Evolutionary conservation across 2,329 filamentous ascomycete genomes (phyloP), one percentile per base, ranked within the genome.

Genomic region (Diplodia corticola): DNA sequence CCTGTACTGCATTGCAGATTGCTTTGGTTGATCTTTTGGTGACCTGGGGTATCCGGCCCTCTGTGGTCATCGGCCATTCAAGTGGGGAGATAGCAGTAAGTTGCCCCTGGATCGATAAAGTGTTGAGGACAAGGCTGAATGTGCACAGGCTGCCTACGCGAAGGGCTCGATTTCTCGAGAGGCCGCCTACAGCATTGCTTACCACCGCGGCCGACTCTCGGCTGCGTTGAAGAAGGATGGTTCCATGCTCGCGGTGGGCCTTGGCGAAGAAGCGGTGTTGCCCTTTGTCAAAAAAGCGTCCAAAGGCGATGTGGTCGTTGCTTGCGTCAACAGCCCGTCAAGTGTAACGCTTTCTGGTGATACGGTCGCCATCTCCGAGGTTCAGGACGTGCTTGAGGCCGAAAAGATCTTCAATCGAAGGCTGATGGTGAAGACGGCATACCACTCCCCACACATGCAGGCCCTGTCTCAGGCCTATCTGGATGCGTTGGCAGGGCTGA

Each of bases 331-430:
- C 69, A 77, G 76, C 30, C 76, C 80, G 0, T 59, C 68, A 0
- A 80, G 77, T 44, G 72, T 82, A 1, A 85, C 82, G 0, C 40
- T 84, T 0, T 82, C 81, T 12, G 82, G 83, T 0, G 78, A 83
- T 66, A 65, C 57, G 4, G 69, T 76, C 67, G 73, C 72, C 5
- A 75, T 83, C 4, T 67, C 74, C 0, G 71, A 76, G 50, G 68
- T 73, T 0, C 69, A 74, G 9, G 64, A 71, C 1, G 68, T 73
- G 0, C 68, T 83, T 0, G 69, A 77, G 0, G 71, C 73, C 2
- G 69, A 78, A 20, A 70, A 74, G 2, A 73, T 76, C 5, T 82
- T 83, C 66, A 73, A 72, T 2, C 73, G 78, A 0, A 64, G 71
- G 10, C 75, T 84, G 1, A 74, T 76, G 54, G 78, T 82, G 3